Percentiles rank a stretch among this genome's conserved stretches.
Evolutionary conservation across 169 alveolate genomes (phyloP).

Genomic region (Cryptosporidium muris): DNA sequence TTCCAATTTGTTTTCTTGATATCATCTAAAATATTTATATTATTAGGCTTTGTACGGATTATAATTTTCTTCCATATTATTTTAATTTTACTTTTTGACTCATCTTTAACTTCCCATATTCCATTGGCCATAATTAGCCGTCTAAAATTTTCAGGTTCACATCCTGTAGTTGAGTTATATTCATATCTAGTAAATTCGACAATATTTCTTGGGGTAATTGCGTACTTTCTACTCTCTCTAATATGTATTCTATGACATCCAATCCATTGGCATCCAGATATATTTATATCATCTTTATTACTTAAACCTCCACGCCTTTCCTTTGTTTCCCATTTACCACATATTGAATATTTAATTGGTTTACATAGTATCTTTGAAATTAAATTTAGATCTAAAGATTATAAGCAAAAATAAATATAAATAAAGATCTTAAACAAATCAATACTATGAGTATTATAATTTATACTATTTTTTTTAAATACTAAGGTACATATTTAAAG

Average conservation of each 20-base stretch:
- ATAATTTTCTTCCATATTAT: conserved; percentile 48
- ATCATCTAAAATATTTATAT: conserved; percentile 35
- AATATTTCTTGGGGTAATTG: conserved; percentile 2
- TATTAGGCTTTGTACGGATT: conserved; percentile 24
- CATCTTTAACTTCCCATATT: conserved; percentile 37
- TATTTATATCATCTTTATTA: not conserved
- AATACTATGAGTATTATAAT: no score
- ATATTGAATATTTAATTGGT: conserved; percentile 4
- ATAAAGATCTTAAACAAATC: no score
- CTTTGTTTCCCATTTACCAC: conserved; percentile 67
- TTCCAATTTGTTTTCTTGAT: conserved; percentile 32
- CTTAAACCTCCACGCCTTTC: conserved; percentile 19
- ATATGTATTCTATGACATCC: conserved; percentile 45
- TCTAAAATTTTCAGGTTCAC: conserved; percentile 50
- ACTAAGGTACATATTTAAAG: no score
- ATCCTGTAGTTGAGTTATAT: conserved; percentile 62
- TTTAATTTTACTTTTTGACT: not conserved
- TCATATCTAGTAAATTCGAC: conserved; percentile 50
- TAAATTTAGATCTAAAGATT: no score
- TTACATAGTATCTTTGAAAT: no score
- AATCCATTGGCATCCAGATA: conserved; percentile 62
- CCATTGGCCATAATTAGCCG: conserved; percentile 64
- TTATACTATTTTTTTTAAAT: no score
- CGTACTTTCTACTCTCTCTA: conserved; percentile 38
- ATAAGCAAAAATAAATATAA: no score